These are phyloP conservation scores for Dysphania ambrosioides DNA, from an alignment of 148 eudicot species.

Conservation along the genomic window DNA sequence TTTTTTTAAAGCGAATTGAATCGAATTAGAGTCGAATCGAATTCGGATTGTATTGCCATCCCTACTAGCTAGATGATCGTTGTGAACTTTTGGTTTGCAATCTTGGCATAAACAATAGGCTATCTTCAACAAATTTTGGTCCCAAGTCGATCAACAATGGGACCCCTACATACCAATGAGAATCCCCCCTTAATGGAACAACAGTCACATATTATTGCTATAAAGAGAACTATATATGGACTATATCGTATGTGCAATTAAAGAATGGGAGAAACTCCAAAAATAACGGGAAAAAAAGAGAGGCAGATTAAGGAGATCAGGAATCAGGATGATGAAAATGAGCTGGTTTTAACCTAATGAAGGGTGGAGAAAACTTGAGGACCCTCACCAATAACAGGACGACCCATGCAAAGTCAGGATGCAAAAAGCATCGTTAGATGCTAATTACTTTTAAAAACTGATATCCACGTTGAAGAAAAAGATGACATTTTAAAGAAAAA, in stretches of 20 bases:
- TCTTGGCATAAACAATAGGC: not conserved
- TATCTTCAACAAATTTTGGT: not conserved
- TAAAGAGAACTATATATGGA: not conserved
- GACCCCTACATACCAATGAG: not conserved
- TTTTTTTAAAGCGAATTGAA: no score
- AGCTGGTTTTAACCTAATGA: conserved; percentile 16
- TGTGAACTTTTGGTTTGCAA: not conserved
- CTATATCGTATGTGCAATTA: no score
- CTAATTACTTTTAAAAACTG: no score
- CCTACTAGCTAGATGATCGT: not conserved
- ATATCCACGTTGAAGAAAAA: no score
- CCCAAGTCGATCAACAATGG: not conserved
- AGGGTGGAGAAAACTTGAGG: not conserved
- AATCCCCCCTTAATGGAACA: no score
- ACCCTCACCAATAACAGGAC: not conserved
- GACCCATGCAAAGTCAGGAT: conserved; percentile 20
- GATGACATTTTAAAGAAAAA: no score
- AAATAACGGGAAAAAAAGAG: no score
- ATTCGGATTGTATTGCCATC: no score
- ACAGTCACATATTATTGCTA: not conserved
- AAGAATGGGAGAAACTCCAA: no score
- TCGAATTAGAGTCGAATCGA: no score
- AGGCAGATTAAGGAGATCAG: no score
- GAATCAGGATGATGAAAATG: not conserved
- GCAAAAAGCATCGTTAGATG: conserved; percentile 29